Conservation (phyloP, 2,329 filamentous ascomycete genomes). For the Pestalotiopsis sp. region DNA sequence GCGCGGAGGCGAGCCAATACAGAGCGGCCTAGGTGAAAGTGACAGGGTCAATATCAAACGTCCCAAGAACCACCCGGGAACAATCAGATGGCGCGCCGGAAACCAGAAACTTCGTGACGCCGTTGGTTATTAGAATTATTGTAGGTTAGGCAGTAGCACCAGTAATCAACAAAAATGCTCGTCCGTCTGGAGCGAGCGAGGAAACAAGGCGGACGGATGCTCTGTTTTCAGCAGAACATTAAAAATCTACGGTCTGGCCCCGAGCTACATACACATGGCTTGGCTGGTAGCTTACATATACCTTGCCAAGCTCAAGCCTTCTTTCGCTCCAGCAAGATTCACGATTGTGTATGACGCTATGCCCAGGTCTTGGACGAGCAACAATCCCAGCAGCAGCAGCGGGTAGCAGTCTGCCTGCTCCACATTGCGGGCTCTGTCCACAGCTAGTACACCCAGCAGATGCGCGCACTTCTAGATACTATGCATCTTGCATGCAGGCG, state of each 20-base stretch:
- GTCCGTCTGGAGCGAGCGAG: not conserved
- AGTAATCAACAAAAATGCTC: not conserved
- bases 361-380: constrained; percentile 3
- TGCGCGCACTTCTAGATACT: not conserved
- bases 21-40: not conserved
- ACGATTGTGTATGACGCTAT: constrained; percentile 10
- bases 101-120: not conserved
- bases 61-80: not conserved
- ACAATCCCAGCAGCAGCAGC: constrained; percentile 5
- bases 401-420: not conserved
- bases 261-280: not conserved
- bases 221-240: not conserved
- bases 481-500: not conserved
- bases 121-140: not conserved
- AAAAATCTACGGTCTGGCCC: not conserved
- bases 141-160: not conserved
- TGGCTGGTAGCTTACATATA: not conserved
- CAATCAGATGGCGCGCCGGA: not conserved
- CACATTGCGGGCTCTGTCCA: not conserved
- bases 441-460: not conserved
- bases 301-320: constrained; percentile 6
- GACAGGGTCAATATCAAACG: constrained; percentile 2
- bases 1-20: constrained; percentile 6
- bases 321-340: not conserved
- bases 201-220: constrained; percentile 2